Evolutionary conservation across 2,329 filamentous ascomycete species (phyloP), one percentile per base, ranked within the genome.

Genomic region (Cryoendolithus antarcticus): DNA sequence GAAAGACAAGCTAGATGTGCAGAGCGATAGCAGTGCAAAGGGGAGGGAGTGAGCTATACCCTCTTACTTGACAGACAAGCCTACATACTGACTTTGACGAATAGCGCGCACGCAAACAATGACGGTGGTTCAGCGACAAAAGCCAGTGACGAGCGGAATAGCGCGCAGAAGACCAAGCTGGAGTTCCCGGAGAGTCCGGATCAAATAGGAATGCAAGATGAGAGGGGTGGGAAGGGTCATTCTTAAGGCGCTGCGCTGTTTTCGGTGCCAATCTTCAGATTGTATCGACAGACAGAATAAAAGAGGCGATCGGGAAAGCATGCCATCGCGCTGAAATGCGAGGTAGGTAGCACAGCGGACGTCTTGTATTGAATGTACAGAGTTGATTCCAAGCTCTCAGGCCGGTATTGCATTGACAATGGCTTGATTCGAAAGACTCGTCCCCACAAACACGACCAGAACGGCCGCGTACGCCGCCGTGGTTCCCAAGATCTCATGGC

Each of bases 131-230:
- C 54, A 12, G 65, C 67, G 12, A 64, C 62, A 0, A 52, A 57
- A 30, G 43, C 58, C 27, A 54, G 41, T 13, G 66, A 69, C 41
- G 53, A 54, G 21, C 50, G 54, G 19, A 56, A 58, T 15, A 59
- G 55, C 24, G 57, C 50, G 34, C 46, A 51, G 19, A 62, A 61
- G 52, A 62, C 65, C 19, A 69, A 69, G 58, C 52, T 64, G 40
- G 65, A 68, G 39, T 58, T 62, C 40, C 67, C 67, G 3, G 67
- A 68, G 50, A 60, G 64, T 10, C 66, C 67, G 1, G 33, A 32
- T 4, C 60, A 60, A 4, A 67, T 70, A 48, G 67, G 67, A 0
- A 68, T 70, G 62, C 64, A 70, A 51, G 66, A 69, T 49, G 66
- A 70, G 59, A 56, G 66, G 39, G 67, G 66, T 41, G 61, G 60